phyloP scores from a whole-genome alignment of 2,329 filamentous ascomycete genomes.

The Neofusicoccum sp. region DNA sequence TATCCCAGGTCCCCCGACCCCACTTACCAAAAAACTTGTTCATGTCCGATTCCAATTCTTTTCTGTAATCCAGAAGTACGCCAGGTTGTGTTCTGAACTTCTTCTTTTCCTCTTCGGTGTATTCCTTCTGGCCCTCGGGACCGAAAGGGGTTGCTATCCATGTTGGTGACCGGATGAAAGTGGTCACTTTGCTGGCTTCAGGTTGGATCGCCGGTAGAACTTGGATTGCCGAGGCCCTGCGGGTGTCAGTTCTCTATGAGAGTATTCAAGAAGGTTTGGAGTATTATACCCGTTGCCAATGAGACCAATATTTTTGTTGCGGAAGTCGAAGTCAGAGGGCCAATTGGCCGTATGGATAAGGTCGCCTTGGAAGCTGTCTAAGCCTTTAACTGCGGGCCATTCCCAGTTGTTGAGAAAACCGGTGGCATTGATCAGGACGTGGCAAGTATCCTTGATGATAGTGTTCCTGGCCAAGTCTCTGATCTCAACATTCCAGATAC shows the following conservation, averaged over 20 bases:
- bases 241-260: constrained; percentile 23
- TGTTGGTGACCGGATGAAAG: constrained; percentile 51
- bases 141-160: constrained; percentile 50
- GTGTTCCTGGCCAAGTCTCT: constrained; percentile 19
- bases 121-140: constrained; percentile 43
- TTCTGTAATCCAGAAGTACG: constrained; percentile 42
- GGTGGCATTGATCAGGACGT: constrained; percentile 27
- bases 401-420: constrained; percentile 25
- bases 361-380: constrained; percentile 42
- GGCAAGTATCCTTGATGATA: constrained; percentile 21
- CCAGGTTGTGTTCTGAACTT: constrained; percentile 44
- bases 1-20: no score
- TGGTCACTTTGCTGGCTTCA: constrained; percentile 44
- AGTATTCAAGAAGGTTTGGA: constrained; percentile 26
- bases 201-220: constrained; percentile 51
- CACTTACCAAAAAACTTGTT: constrained; percentile 47
- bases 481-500: constrained; percentile 29
- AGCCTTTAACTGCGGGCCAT: constrained; percentile 16
- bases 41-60: constrained; percentile 45
- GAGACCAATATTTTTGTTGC: constrained; percentile 50
- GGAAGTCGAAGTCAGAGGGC: constrained; percentile 51
- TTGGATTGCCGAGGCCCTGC: constrained; percentile 55
- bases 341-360: constrained; percentile 58
- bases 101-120: constrained; percentile 41
- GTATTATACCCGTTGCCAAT: constrained; percentile 49